A percentile compares a stretch with the other conserved stretches of the same genome.
These are phyloP conservation scores for Sphagnum contortum DNA, from an alignment of 225 moss, liverwort and hornwort species.

Conservation along the genomic window DNA sequence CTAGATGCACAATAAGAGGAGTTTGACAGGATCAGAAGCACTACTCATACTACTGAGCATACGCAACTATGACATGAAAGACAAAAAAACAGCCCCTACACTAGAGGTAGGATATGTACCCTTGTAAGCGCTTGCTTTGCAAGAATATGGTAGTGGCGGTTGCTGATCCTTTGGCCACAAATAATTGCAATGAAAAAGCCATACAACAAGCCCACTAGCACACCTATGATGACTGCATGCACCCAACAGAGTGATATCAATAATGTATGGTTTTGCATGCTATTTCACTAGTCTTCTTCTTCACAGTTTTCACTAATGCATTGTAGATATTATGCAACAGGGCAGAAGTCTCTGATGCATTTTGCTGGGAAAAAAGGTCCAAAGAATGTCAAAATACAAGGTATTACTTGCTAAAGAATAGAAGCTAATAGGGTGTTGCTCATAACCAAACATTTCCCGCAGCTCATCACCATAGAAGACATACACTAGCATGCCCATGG, in stretches of 20 bases:
- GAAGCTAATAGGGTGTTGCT: constrained; percentile 57
- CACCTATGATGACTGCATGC: constrained; percentile 64
- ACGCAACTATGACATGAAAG: not conserved
- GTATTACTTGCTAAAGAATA: constrained; percentile 65
- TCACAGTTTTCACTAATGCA: too few relatives aligned
- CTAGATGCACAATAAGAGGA: too few relatives aligned
- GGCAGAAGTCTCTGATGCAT: too few relatives aligned
- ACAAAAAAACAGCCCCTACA: not conserved
- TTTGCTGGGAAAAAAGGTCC: too few relatives aligned
- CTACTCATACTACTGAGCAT: too few relatives aligned
- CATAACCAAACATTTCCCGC: constrained; percentile 68
- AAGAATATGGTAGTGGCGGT: constrained; percentile 80
- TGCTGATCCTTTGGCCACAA: constrained; percentile 77
- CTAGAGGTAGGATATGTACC: constrained; percentile 19
- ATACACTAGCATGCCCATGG: constrained; percentile 60
- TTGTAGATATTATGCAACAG: too few relatives aligned
- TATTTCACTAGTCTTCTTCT: too few relatives aligned
- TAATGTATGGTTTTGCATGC: too few relatives aligned
- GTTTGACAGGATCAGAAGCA: too few relatives aligned
- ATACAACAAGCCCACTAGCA: constrained; percentile 74
- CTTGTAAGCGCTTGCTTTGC: constrained; percentile 83
- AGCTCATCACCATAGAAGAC: constrained; percentile 54
- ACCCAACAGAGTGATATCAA: too few relatives aligned
- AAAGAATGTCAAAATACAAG: constrained; percentile 3
- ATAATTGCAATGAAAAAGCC: constrained; percentile 88